Conservation (phyloP, 345 rosid species). For the Eucalyptus sp. region DNA sequence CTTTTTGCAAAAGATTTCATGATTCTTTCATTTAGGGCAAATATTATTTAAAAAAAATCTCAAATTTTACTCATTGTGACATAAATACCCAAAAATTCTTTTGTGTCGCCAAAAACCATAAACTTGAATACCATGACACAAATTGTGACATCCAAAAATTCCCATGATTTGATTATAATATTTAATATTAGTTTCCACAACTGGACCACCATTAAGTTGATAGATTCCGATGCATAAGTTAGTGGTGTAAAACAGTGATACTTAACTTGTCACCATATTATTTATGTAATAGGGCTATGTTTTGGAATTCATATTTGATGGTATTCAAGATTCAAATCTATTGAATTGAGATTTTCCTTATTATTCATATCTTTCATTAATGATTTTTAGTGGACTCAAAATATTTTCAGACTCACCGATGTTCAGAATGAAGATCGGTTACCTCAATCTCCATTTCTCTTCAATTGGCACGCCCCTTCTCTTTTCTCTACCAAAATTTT, state of each 20-base stretch:
- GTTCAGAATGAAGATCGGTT: background rate
- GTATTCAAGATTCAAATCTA: background rate
- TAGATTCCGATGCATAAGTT: background rate
- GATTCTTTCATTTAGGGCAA: background rate
- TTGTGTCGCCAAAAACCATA: background rate
- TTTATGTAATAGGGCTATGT: background rate
- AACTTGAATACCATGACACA: background rate
- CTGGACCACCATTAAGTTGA: background rate
- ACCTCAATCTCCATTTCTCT: background rate
- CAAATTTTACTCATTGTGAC: background rate
- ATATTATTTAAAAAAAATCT: too few relatives aligned
- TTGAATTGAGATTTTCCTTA: background rate
- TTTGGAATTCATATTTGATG: background rate
- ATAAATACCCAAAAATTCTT: fast-evolving
- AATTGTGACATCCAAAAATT: background rate
- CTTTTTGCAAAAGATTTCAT: background rate
- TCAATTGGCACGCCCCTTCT: background rate
- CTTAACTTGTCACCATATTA: background rate
- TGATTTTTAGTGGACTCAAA: background rate
- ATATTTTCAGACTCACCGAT: background rate
- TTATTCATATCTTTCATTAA: too few relatives aligned
- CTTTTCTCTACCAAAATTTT: background rate
- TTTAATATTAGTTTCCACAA: too few relatives aligned
- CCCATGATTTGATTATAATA: background rate
- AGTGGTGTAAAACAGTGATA: background rate